These are phyloP conservation scores for Magnolia sinica DNA, from an alignment of 164 flowering plant genomes.

Conservation along the genomic window DNA sequence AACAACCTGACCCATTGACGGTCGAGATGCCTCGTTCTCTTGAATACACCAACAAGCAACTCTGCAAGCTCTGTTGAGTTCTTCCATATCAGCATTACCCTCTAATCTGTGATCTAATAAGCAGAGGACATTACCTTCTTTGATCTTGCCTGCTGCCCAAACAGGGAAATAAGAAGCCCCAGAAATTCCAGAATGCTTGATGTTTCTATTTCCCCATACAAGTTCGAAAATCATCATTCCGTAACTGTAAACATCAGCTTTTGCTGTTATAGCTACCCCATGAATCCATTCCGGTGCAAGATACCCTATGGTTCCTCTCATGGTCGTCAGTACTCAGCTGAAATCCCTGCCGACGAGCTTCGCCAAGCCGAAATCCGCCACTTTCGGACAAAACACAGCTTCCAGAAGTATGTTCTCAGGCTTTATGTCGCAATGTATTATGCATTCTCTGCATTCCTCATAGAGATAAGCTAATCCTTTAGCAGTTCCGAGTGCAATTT, in stretches of 20 bases:
- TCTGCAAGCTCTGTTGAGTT: constrained; percentile 31
- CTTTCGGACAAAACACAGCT: constrained; percentile 31
- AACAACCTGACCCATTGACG: constrained; percentile 50
- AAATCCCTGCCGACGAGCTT: constrained; percentile 40
- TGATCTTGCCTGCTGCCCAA: constrained; percentile 30
- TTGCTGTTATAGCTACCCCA: constrained; percentile 33
- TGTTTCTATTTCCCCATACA: constrained; percentile 34
- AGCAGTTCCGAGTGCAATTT: constrained; percentile 35
- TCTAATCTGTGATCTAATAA: constrained; percentile 35
- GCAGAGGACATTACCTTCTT: constrained; percentile 22
- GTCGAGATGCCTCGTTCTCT: constrained; percentile 41
- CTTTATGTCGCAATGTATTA: constrained; percentile 43
- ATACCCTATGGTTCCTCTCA: constrained; percentile 41
- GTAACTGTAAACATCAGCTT: constrained; percentile 44
- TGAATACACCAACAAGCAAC: constrained; percentile 62
- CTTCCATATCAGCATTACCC: constrained; percentile 32
- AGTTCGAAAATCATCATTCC: constrained; percentile 40
- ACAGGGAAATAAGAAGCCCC: constrained; percentile 17
- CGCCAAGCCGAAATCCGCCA: constrained; percentile 41
- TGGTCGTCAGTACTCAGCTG: constrained; percentile 36
- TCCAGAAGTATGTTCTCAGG: constrained; percentile 40
- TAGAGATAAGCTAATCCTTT: constrained; percentile 37
- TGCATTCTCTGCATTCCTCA: constrained; percentile 39
- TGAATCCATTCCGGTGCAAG: constrained; percentile 47
- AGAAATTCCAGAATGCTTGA: constrained; percentile 7